Evolutionary conservation across 2,329 filamentous ascomycete species (phyloP).

Genomic region (Trichoderma harzianum): DNA sequence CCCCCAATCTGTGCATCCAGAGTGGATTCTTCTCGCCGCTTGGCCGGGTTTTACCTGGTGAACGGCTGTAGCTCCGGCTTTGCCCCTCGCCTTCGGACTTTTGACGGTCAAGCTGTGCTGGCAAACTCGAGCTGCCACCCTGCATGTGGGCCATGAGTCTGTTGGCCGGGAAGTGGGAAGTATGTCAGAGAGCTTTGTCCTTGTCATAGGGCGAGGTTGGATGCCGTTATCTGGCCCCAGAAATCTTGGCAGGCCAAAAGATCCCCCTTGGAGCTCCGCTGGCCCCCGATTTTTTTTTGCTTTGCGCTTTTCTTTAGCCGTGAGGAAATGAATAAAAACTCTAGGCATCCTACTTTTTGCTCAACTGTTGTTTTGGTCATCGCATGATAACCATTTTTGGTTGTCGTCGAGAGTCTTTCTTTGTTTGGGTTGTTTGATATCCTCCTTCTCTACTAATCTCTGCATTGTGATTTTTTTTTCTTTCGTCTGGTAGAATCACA

Average conservation of each 20-base stretch:
- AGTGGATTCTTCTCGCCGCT: conserved; percentile 2
- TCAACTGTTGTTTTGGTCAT: background rate
- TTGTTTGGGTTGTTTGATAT: background rate
- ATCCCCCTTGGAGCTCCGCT: conserved; percentile 1
- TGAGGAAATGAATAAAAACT: conserved; percentile 4
- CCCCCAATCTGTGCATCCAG: conserved; percentile 2
- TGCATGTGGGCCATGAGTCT: background rate
- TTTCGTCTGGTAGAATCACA: conserved; percentile 12
- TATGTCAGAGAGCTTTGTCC: background rate
- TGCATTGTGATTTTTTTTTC: background rate
- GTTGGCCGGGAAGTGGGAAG: background rate
- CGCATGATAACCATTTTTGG: conserved; percentile 5
- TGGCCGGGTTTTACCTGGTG: conserved; percentile 2
- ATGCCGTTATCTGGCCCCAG: conserved; percentile 8
- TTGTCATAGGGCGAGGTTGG: background rate
- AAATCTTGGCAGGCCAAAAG: conserved; percentile 1
- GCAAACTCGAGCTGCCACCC: conserved; percentile 6
- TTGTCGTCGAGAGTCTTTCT: background rate
- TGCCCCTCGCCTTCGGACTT: conserved; percentile 1
- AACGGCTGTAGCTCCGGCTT: conserved; percentile 6
- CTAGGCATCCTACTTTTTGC: background rate
- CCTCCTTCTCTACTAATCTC: background rate
- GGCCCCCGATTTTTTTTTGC: conserved; percentile 8
- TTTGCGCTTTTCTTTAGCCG: background rate
- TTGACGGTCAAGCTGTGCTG: conserved; percentile 2